These are phyloP conservation scores for Crotalaria pallida DNA, from an alignment of 306 rosid genomes.

Conservation along the genomic window DNA sequence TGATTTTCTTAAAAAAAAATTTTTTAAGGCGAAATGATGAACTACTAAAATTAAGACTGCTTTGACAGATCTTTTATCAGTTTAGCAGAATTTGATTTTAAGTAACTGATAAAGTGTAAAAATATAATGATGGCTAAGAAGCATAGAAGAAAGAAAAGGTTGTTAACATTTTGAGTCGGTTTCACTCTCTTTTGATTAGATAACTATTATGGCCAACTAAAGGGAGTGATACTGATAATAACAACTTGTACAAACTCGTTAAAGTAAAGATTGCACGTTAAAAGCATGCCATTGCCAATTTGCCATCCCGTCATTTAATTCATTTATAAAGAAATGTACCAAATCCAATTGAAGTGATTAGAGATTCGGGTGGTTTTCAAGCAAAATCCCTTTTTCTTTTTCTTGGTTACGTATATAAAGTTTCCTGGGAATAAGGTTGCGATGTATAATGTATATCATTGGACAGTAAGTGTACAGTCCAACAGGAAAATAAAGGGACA, in stretches of 20 bases:
- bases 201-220: slow-evolving; percentile 21
- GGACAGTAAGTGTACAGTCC: slow-evolving; percentile 12
- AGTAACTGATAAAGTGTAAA: background rate
- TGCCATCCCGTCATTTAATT: slow-evolving; percentile 35
- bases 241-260: slow-evolving; percentile 28
- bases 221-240: background rate
- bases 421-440: background rate
- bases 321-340: slow-evolving; percentile 16
- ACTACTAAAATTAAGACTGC: no score
- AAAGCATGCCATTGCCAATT: slow-evolving; percentile 46
- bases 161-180: slow-evolving; percentile 15
- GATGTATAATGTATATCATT: background rate
- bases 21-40: no score
- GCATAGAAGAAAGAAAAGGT: slow-evolving; percentile 16
- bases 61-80: no score
- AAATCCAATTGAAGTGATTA: slow-evolving; percentile 21
- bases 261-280: slow-evolving; percentile 49
- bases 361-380: slow-evolving; percentile 40
- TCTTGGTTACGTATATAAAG: background rate
- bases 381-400: slow-evolving; percentile 22
- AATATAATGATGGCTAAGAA: background rate
- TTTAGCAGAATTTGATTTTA: background rate
- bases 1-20: no score
- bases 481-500: slow-evolving; percentile 45
- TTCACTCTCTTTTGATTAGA: slow-evolving; percentile 30